Base-by-base conservation (phyloP, 208 protist species). In the Endotrypanum monterogeii region DNA sequence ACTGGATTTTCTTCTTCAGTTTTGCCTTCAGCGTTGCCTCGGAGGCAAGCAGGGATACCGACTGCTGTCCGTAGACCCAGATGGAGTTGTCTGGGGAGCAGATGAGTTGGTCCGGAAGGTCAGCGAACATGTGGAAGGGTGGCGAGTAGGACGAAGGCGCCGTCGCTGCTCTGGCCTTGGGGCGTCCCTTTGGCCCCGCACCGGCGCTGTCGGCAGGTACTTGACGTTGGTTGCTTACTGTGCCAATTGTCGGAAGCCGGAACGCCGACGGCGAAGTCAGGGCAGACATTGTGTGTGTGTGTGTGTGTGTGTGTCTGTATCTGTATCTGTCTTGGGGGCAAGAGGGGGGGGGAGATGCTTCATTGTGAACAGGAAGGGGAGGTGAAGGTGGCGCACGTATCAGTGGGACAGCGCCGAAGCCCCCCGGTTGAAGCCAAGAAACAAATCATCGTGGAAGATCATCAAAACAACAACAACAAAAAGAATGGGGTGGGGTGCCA, bases 61-160 rank as follows among this genome's bases (percentile, higher is more conserved):
- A 80, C 76, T 88, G 86, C 66, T 80, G 71, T 3, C 71, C 84
- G 61, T 95, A 93, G 14, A 89, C 86, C 76, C 86, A 93, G 16
- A 90, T 67, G 7, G 68, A 71, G 81, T 95, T 95, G 52, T 78
- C 65, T 14, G 90, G 90, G 35, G 91, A 83, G 66, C 90, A 95
- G 25, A 87, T 79, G 12, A 91, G 84, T 46, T 86, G 84, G 71
- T 95, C 86, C 4, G 83, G 74, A 32, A 79, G 80, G 46, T 89
- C 80, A 3, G 90, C 80, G 71, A 95, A 95, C 2, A 87, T 67
- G 1, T 83, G 54, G 18, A 87, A 60, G 57, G 76, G 8, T 0
- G 63, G 58, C 1, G 61, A 14, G 2, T 58, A 30, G 1, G 66
- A 69, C n/a, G 74, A 69, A 6, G 35, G 4, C 20, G 67, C 37